Evolutionary conservation across 441 rosid genomes (phyloP).

Genomic region (Euphorbia celastroides): DNA sequence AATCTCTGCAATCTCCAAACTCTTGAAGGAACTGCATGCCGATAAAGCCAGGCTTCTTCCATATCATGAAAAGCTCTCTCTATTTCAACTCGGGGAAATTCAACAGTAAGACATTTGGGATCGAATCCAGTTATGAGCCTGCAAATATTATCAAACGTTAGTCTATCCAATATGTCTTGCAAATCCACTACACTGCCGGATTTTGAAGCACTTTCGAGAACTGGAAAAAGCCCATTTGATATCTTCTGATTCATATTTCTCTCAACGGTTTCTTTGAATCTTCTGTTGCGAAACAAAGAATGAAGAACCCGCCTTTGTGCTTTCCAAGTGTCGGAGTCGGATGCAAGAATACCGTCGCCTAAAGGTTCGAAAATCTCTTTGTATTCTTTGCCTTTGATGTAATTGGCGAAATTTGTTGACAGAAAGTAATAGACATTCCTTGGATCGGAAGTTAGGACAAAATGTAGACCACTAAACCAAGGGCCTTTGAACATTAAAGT

Average conservation of each 20-base stretch:
- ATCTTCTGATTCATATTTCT: conserved; percentile 7
- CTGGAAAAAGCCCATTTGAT: conserved; percentile 14
- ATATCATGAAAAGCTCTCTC: too few relatives aligned
- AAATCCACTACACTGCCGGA: conserved; percentile 9
- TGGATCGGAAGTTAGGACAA: conserved; percentile 22
- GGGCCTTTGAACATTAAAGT: too few relatives aligned
- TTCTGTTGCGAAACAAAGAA: background rate
- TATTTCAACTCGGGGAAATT: too few relatives aligned
- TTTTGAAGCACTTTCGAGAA: conserved; percentile 15
- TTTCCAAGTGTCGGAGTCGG: conserved; percentile 24
- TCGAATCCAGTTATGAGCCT: conserved; percentile 15
- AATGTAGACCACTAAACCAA: conserved; percentile 1
- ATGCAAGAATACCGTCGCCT: conserved; percentile 24
- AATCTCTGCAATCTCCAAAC: too few relatives aligned
- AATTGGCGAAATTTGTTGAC: conserved; percentile 15
- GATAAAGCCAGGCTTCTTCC: too few relatives aligned
- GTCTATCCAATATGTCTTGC: conserved; percentile 13
- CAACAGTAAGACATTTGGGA: background rate
- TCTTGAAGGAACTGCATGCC: too few relatives aligned
- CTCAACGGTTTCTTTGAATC: background rate
- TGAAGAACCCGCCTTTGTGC: conserved; percentile 19
- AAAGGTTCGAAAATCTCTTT: too few relatives aligned
- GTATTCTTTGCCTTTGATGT: too few relatives aligned
- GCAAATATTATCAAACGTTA: conserved; percentile 16
- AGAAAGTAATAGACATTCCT: conserved; percentile 21